Evolutionary conservation across 148 eudicot species (phyloP), one percentile per base, ranked within the genome.

Genomic region (Chenopodium formosanum): DNA sequence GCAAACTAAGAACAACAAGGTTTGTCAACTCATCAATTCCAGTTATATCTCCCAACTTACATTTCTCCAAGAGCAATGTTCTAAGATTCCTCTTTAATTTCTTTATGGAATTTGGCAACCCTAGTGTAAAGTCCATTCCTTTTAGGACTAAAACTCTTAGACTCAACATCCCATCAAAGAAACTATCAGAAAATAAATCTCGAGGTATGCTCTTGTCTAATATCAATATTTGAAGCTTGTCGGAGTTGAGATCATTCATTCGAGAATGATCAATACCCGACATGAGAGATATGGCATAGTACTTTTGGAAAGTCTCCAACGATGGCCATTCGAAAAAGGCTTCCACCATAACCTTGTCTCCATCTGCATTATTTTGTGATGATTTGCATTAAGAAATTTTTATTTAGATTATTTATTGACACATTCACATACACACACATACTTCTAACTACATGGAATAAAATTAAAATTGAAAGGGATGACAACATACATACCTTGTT

Each of bases 1-100:
- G 70, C n/a, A 82, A 53, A 31, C 80, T 82, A 23, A 82, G 68
- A 53, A 75, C 84, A 22, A 75, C 9, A 37, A 81, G 79, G 68
- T 67, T 75, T 1, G 0, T 37, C 58, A 81, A 76, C 37, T 67
- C 63, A 16, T 56, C 69, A 69, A 82, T 75, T 44, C 60, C n/a
- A 34, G 31, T 53, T 40, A 76, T 25, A 68, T 82, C 84, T 37
- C 32, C 48, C 60, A 82, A 34, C 60, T n/a, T 2, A 68, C 84
- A 82, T 0, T 34, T 0, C 25, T 82, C 70, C 46, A 82, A 76
- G 46, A 69, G 75, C 56, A 81, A 68, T 13, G 79, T 81, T 32
- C 29, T 66, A 12, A 81, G 79, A 32, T 27, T 29, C 65, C 27
- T 20, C 58, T 20, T 8, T 67, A 67, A 58, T 23, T 37, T 9